A percentile compares a stretch with the other conserved stretches of the same genome.
These are phyloP conservation scores for Phaeosphaeria sp. DNA, from an alignment of 2,329 filamentous ascomycete genomes.

Conservation along the genomic window DNA sequence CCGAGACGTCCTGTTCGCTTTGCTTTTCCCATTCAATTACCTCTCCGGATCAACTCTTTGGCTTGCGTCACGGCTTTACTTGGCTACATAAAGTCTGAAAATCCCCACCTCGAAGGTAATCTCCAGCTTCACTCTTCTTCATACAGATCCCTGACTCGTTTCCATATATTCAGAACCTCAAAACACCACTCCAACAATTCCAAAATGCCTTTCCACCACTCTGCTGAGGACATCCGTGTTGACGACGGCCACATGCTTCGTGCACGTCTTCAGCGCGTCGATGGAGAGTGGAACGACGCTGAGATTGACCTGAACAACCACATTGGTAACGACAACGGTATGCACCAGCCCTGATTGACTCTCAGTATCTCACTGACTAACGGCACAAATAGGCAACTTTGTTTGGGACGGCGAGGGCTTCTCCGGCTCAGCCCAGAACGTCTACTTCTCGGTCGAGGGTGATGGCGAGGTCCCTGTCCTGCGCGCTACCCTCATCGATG, in stretches of 20 bases:
- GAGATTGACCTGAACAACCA: slow-evolving; percentile 58
- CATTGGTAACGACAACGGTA: slow-evolving; percentile 62
- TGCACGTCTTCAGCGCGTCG: slow-evolving; percentile 49
- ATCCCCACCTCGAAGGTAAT: slow-evolving; percentile 1
- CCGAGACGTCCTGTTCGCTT: neutral
- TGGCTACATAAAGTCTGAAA: slow-evolving; percentile 14
- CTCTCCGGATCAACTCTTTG: neutral
- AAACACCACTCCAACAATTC: neutral
- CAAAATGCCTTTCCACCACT: slow-evolving; percentile 56
- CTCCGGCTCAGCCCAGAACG: slow-evolving; percentile 53
- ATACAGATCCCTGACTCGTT: neutral
- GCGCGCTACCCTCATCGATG: slow-evolving; percentile 55
- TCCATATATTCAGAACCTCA: neutral
- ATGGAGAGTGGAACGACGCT: slow-evolving; percentile 55
- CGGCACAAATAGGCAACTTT: slow-evolving; percentile 48
- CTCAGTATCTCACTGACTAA: no score
- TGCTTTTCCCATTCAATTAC: neutral
- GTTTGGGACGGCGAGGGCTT: slow-evolving; percentile 58
- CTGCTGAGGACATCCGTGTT: slow-evolving; percentile 55
- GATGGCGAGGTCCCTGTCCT: slow-evolving; percentile 60
- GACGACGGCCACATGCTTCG: slow-evolving; percentile 59
- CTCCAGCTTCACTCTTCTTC: neutral
- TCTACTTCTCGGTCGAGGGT: slow-evolving; percentile 60
- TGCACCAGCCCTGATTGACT: neutral
- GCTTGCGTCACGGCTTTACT: neutral